Evolutionary conservation across 768 basidiomycete genomes (phyloP), one percentile per base, ranked within the genome.

Genomic region (Naganishia vaughanmartiniae): DNA sequence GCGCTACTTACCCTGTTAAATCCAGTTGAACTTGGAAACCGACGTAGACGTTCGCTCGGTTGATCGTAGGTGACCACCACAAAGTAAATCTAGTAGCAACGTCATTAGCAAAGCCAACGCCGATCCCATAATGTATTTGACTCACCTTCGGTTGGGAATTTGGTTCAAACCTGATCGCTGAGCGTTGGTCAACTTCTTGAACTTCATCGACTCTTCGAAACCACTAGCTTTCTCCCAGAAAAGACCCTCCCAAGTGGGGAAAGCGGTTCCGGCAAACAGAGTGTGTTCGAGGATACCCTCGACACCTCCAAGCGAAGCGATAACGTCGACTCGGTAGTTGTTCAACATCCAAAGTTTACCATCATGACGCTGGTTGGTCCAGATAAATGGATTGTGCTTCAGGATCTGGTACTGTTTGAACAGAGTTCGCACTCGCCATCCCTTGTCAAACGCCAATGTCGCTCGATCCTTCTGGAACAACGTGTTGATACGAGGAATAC

Each of bases 11-110:
- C 60, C 60, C 93, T 17, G 96, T 99, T 73, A 99, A 82, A 86
- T 99, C 96, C 55, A 99, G 87, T 78, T 98, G 95, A 24, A 99
- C 96, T 81, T 98, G 96, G 91, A 99, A 99, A 87, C 96, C 96
- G 80, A 98, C 94, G 77, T 96, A 67, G 79, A 98, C 94, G 79
- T 99, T 99, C 66, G 96, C 95, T 74, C 96, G 92, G 83, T 98
- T 98, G 84, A 97, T 97, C 0, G 95, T 98, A 30, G 94, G 94
- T 79, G 91, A 92, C 93, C 93, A 96, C 96, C 96, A 99, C 12
- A 99, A 85, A 4, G 95, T 98, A 84, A 97, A 97, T 15, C 92
- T 91, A 30, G 6, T 30, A 46, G 30, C n/a, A 15, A 12, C 1
- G 42, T 63, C 17, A 46, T 39, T 34, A 42, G 33, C 1, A 36